Evolutionary conservation across 78 protist species (phyloP), one percentile per base, ranked within the genome.

Genomic region (Dictyostelium brefeldianum): DNA sequence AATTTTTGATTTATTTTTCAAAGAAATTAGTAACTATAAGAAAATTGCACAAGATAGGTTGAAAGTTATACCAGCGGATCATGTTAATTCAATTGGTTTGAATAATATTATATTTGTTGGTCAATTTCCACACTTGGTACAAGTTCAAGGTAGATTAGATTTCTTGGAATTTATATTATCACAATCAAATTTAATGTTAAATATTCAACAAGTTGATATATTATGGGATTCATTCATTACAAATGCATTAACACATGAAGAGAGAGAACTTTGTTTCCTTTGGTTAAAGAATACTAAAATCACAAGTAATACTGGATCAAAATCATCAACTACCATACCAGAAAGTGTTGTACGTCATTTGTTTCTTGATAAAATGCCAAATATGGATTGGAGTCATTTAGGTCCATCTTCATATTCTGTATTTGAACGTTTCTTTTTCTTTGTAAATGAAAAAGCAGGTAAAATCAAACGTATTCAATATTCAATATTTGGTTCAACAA

Each of bases 341-440:
- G 95, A 90, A 41, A 64, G 17, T 27, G 90, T 75, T 9, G 64
- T 90, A 10, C 57, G 65, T 29, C 75, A 90, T 50, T 78, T 90
- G n/a, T 90, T 90, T 74, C n/a, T 75, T 11, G 85, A 90, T 20
- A 90, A 90, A 74, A 90, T 90, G 95, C 36, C 90, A 12, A 67
- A 59, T 69, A 56, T 90, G 77, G 95, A 90, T 69, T 74, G 85
- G 85, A 31, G 53, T n/a, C 53, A 46, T 29, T 43, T 82, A 43
- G 87, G 89, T 27, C 89, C 80, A 22, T 46, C 75, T 20, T 87
- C 93, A 0, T 87, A 77, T 48, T 22, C 56, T 57, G 93, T 90
- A 6, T 90, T 59, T 69, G 89, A 90, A 57, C 10, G 95, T 20
- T 90, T 78, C 50, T 90, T 90, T 50, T 74, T 74, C 56, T 90